Conservation (phyloP, 1,284 basidiomycete species). For the Trichosporon coremiiforme region DNA sequence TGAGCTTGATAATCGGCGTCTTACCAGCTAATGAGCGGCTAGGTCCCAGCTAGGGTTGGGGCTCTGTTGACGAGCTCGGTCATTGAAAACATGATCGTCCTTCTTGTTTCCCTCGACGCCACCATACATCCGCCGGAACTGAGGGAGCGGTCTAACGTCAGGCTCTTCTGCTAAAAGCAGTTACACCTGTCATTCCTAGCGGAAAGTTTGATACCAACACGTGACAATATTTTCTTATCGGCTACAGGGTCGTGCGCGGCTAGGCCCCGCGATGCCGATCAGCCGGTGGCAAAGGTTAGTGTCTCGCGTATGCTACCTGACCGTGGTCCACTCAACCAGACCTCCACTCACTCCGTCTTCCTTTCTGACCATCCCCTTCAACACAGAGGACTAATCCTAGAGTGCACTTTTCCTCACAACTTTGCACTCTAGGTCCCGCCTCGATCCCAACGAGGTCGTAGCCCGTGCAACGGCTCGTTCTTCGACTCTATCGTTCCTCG, state of each 20-base stretch:
- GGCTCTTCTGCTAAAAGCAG: not conserved
- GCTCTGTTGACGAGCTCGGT: not conserved
- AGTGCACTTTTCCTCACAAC: not conserved
- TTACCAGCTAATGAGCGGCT: not conserved
- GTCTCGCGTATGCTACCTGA: not conserved
- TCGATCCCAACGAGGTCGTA: not conserved
- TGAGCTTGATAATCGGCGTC: slow-evolving; percentile 3
- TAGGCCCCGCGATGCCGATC: not conserved
- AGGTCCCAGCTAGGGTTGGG: no score
- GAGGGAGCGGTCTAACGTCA: not conserved
- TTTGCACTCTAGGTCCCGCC: not conserved
- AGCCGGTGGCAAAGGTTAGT: slow-evolving; percentile 14
- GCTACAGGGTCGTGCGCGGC: not conserved
- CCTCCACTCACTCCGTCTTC: not conserved
- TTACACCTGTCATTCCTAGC: not conserved
- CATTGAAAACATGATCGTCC: not conserved
- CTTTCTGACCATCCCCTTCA: not conserved
- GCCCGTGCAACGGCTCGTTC: not conserved
- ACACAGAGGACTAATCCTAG: not conserved
- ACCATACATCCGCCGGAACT: not conserved
- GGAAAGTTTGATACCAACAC: not conserved
- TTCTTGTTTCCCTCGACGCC: no score
- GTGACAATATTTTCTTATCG: not conserved
- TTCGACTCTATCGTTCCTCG: not conserved
- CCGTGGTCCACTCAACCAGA: slow-evolving; percentile 10